A percentile compares a stretch with the other conserved stretches of the same genome.
Conservation (phyloP, 1,284 basidiomycete species). For the Papiliotrema nemorosa region DNA sequence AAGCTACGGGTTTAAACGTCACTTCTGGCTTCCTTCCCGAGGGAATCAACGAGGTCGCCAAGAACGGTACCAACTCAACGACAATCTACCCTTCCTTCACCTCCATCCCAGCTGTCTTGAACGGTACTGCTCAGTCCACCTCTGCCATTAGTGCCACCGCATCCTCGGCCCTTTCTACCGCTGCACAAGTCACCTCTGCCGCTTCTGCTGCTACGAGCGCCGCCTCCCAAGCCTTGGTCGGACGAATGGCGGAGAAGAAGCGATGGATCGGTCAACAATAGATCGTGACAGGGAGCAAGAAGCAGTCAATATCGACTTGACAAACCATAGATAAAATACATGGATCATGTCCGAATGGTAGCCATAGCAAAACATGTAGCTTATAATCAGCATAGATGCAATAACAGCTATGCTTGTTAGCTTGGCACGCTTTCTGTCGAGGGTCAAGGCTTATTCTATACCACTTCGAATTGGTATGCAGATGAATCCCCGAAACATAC, state of each 20-base stretch:
- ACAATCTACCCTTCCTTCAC: slow-evolving; percentile 1
- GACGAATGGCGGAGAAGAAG: slow-evolving; percentile 12
- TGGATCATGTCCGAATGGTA: background rate
- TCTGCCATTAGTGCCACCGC: slow-evolving; percentile 1
- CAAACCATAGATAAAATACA: background rate
- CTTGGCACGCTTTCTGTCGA: too few species aligned
- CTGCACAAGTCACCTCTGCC: background rate
- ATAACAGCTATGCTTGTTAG: too few species aligned
- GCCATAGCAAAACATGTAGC: slow-evolving; percentile 3
- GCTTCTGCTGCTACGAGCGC: background rate
- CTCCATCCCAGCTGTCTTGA: background rate
- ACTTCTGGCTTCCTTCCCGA: slow-evolving; percentile 29
- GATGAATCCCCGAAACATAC: too few species aligned
- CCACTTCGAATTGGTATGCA: too few species aligned
- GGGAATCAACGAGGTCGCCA: slow-evolving; percentile 20
- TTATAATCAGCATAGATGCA: too few species aligned
- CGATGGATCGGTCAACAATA: slow-evolving; percentile 28
- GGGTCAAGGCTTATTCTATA: too few species aligned
- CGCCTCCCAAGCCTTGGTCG: background rate
- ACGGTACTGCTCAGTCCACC: background rate
- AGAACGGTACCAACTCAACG: slow-evolving; percentile 5
- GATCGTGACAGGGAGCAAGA: too few species aligned
- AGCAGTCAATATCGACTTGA: background rate
- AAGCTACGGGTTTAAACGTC: slow-evolving; percentile 14
- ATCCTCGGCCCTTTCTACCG: slow-evolving; percentile 6